These are phyloP conservation scores for Beauveria sp. DNA, from an alignment of 2,329 filamentous ascomycete genomes.

Conservation along the genomic window DNA sequence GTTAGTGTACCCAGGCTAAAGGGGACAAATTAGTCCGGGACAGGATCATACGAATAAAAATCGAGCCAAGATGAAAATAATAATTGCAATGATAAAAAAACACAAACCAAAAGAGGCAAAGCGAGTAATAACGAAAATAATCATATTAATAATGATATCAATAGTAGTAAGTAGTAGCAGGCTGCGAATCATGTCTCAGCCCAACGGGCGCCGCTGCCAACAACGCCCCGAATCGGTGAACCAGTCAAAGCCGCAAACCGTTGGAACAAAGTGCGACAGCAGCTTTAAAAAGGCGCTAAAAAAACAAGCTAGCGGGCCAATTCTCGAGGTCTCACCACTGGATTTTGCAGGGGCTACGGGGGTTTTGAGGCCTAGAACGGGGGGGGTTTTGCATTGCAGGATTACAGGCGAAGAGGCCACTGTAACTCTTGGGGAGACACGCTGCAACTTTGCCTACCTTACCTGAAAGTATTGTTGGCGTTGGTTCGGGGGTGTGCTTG, in stretches of 20 bases:
- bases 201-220: neutral
- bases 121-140: neutral
- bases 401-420: neutral
- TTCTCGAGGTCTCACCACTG: neutral
- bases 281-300: neutral
- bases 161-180: neutral
- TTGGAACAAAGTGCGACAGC: neutral
- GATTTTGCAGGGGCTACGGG: neutral
- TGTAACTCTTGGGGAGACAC: neutral
- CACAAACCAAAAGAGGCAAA: neutral
- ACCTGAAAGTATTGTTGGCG: neutral
- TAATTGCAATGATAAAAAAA: neutral
- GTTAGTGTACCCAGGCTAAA: neutral
- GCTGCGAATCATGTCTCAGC: constrained; percentile 5
- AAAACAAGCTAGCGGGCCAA: neutral
- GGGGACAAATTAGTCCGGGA: neutral
- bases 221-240: neutral
- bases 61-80: neutral
- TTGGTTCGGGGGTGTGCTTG: neutral
- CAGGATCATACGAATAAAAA: neutral
- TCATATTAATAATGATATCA: too few relatives aligned
- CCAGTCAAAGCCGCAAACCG: too few relatives aligned
- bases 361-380: neutral
- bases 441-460: neutral
- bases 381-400: neutral